These are phyloP conservation scores for Cubamyces lactineus DNA, from an alignment of 768 basidiomycete species.

Conservation along the genomic window DNA sequence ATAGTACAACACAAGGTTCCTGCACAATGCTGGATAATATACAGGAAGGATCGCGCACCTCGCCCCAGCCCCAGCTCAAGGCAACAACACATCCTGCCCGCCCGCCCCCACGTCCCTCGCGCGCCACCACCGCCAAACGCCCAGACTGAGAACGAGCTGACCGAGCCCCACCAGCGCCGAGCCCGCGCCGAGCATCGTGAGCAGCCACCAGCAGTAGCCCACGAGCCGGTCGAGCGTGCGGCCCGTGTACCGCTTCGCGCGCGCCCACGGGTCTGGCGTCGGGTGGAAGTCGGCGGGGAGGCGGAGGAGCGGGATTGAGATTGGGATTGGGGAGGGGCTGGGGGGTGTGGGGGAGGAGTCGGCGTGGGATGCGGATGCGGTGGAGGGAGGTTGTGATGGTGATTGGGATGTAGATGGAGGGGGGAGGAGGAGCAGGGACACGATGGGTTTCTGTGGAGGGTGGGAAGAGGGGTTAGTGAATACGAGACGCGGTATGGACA, in stretches of 20 bases:
- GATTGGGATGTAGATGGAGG: too few species aligned
- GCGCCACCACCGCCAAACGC: conserved; percentile 68
- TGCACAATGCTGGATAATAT: too few species aligned
- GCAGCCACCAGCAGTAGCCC: conserved; percentile 79
- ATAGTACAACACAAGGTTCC: too few species aligned
- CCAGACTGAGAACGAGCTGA: conserved; percentile 71
- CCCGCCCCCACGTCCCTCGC: background rate
- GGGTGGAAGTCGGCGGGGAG: conserved; percentile 58
- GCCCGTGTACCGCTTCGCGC: conserved; percentile 65
- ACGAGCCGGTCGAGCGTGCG: conserved; percentile 70
- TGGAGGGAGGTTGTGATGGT: too few species aligned
- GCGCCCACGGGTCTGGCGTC: conserved; percentile 54
- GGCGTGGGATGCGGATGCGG: too few species aligned
- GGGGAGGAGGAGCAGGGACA: conserved; percentile 58
- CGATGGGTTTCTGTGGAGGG: conserved; percentile 79
- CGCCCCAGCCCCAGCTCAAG: background rate
- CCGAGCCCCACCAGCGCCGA: conserved; percentile 69
- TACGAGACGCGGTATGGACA: background rate
- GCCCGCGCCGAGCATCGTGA: conserved; percentile 78
- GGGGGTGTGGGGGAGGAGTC: background rate
- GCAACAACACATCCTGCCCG: conserved; percentile 16
- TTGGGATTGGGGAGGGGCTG: too few species aligned
- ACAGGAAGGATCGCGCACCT: too few species aligned
- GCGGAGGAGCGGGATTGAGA: conserved; percentile 45
- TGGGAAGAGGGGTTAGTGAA: background rate